Percentiles rank a stretch among this genome's conserved stretches.
Evolutionary conservation across 2,329 filamentous ascomycete species (phyloP).

Genomic region (Monilinia aucupariae): DNA sequence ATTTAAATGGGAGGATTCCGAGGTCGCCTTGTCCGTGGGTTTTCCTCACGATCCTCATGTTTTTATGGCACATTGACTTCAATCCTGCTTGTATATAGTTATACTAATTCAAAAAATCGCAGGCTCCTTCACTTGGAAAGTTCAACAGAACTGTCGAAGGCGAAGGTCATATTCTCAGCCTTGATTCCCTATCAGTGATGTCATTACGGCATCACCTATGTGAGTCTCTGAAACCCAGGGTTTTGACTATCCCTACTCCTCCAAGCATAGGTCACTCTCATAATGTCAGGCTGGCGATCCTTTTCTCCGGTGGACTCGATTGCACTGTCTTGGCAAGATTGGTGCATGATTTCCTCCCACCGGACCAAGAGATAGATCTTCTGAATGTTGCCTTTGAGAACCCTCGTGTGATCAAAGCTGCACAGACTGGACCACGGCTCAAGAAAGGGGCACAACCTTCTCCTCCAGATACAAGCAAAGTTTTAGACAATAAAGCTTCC

Average conservation of each 20-base stretch:
- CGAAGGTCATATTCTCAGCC: conserved; percentile 30
- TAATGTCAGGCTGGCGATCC: conserved; percentile 61
- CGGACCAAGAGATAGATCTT: conserved; percentile 68
- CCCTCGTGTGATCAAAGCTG: conserved; percentile 61
- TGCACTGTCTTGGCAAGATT: conserved; percentile 83
- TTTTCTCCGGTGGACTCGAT: conserved; percentile 93
- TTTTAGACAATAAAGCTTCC: conserved; percentile 14
- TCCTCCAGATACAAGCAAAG: neutral
- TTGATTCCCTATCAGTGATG: conserved; percentile 47
- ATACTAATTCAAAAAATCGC: neutral
- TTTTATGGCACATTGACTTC: neutral
- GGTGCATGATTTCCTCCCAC: conserved; percentile 68
- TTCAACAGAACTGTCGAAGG: conserved; percentile 39
- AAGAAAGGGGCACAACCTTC: conserved; percentile 15
- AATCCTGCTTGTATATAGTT: neutral
- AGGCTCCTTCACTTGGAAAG: conserved; percentile 24
- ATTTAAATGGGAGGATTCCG: conserved; percentile 19
- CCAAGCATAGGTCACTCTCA: conserved; percentile 35
- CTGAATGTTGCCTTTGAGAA: conserved; percentile 98
- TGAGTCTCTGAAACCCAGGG: conserved; percentile 58
- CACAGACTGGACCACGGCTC: conserved; percentile 38
- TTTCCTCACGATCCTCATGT: neutral
- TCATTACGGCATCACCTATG: conserved; percentile 50
- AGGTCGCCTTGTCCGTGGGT: conserved; percentile 7
- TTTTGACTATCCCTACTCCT: conserved; percentile 59